Evolutionary conservation across 2,329 filamentous ascomycete species (phyloP).

Genomic region (Neoscytalidium dimidiatum): DNA sequence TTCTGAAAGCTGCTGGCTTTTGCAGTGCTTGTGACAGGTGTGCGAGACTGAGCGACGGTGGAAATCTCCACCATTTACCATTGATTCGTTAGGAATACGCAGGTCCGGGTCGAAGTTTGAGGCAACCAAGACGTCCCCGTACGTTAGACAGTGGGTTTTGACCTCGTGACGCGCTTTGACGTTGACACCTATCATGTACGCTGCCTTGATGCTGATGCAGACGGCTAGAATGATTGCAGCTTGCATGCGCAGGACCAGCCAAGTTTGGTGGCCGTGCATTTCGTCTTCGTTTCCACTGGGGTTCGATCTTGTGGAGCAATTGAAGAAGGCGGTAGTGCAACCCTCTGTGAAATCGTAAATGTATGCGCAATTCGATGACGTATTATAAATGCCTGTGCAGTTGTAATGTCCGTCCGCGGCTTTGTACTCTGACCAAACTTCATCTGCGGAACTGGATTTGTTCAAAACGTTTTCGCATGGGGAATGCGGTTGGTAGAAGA

Average conservation of each 20-base stretch:
- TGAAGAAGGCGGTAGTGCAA: neutral
- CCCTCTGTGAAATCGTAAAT: neutral
- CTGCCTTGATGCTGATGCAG: slow-evolving; percentile 30
- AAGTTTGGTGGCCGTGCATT: neutral
- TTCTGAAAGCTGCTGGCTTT: slow-evolving; percentile 21
- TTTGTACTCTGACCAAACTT: neutral
- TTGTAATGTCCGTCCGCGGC: neutral
- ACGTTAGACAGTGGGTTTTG: slow-evolving; percentile 33
- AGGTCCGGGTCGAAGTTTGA: slow-evolving; percentile 31
- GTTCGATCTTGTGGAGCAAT: neutral
- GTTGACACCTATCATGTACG: slow-evolving; percentile 34
- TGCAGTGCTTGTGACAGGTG: slow-evolving; percentile 35
- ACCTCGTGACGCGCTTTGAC: slow-evolving; percentile 27
- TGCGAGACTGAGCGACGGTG: slow-evolving; percentile 28
- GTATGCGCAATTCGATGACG: too few species aligned
- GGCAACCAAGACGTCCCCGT: slow-evolving; percentile 34
- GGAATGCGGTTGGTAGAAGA: neutral
- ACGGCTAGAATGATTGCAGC: slow-evolving; percentile 31
- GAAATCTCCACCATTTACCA: slow-evolving; percentile 34
- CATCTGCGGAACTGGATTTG: neutral
- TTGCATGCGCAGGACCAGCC: slow-evolving; percentile 34
- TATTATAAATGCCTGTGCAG: too few species aligned
- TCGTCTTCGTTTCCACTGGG: neutral
- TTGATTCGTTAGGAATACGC: slow-evolving; percentile 31
- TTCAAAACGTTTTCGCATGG: neutral